Evolutionary conservation across 176 grass and related monocot species (phyloP).

Genomic region (Phoenix dactylifera): DNA sequence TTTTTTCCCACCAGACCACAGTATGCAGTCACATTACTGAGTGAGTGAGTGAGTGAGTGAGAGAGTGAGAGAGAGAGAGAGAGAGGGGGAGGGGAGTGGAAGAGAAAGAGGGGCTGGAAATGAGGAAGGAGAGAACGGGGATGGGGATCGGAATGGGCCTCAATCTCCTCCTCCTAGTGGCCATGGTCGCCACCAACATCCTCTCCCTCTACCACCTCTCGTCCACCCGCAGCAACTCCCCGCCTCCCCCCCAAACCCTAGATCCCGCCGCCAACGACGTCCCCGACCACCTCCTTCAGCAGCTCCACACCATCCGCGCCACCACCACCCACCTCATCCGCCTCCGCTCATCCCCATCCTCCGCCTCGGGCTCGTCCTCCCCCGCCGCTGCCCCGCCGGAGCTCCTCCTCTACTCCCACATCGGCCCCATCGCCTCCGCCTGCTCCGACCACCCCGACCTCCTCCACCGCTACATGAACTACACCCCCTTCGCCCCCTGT

Average conservation of each 20-base stretch:
- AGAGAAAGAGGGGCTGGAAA: neutral
- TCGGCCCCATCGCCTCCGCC: constrained; percentile 35
- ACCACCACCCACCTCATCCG: constrained; percentile 63
- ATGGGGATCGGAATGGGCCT: constrained; percentile 38
- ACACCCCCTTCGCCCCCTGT: constrained; percentile 52
- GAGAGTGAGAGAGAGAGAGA: too few relatives aligned
- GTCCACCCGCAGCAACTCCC: constrained; percentile 23
- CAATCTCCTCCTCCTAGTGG: constrained; percentile 59
- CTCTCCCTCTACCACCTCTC: constrained; percentile 94
- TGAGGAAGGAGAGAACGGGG: constrained; percentile 32
- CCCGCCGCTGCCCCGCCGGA: constrained; percentile 34
- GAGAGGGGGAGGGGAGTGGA: too few relatives aligned
- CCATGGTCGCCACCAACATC: constrained; percentile 89
- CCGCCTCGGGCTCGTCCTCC: constrained; percentile 8
- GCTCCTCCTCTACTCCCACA: constrained; percentile 57
- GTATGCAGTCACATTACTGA: too few relatives aligned
- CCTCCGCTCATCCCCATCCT: constrained; percentile 33
- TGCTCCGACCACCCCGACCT: constrained; percentile 62
- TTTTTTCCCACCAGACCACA: too few relatives aligned
- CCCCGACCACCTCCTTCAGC: constrained; percentile 45
- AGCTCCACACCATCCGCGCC: constrained; percentile 75
- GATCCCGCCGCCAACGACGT: neutral
- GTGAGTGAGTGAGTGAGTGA: too few relatives aligned
- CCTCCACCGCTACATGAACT: constrained; percentile 65
- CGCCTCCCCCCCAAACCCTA: constrained; percentile 7